A percentile compares a stretch with the other conserved stretches of the same genome.
These are phyloP conservation scores for Rhodotorula taiwanensis DNA, from an alignment of 768 basidiomycete genomes.

Conservation along the genomic window DNA sequence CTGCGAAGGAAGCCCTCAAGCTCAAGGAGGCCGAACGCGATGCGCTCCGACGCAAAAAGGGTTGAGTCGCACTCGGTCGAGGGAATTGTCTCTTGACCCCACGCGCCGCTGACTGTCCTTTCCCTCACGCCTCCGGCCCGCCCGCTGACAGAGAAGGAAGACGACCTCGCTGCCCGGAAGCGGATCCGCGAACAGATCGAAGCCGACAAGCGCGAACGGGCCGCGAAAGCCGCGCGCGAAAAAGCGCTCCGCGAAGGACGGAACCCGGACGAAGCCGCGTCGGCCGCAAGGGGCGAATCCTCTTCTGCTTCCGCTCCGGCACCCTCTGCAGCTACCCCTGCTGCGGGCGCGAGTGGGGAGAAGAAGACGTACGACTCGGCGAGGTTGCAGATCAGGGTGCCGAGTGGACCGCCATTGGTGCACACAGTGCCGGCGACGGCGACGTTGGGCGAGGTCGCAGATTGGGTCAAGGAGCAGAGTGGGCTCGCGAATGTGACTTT, in stretches of 20 bases:
- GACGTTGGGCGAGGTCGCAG: conserved; percentile 30
- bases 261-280: conserved; percentile 22
- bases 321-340: conserved; percentile 35
- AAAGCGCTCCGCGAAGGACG: conserved; percentile 82
- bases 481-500: conserved; percentile 6
- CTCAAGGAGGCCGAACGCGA: conserved; percentile 51
- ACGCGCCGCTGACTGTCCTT: too few relatives aligned
- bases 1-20: conserved; percentile 70
- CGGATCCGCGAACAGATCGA: conserved; percentile 91
- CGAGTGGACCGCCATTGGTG: conserved; percentile 68
- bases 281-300: conserved; percentile 38
- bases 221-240: conserved; percentile 79
- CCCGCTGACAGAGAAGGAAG: conserved; percentile 65
- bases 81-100: too few relatives aligned
- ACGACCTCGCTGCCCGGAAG: conserved; percentile 75
- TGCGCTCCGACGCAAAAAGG: conserved; percentile 67
- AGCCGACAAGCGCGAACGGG: conserved; percentile 80
- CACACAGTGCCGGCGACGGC: conserved; percentile 44
- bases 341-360: conserved; percentile 46
- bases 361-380: conserved; percentile 77
- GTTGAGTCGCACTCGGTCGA: too few relatives aligned
- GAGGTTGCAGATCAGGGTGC: conserved; percentile 78
- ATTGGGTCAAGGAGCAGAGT: conserved; percentile 24
- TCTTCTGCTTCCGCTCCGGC: conserved; percentile 43
- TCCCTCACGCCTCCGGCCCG: too few relatives aligned